Base-by-base conservation (phyloP, 2,329 filamentous ascomycete genomes). In the Seiridium cupressi region DNA sequence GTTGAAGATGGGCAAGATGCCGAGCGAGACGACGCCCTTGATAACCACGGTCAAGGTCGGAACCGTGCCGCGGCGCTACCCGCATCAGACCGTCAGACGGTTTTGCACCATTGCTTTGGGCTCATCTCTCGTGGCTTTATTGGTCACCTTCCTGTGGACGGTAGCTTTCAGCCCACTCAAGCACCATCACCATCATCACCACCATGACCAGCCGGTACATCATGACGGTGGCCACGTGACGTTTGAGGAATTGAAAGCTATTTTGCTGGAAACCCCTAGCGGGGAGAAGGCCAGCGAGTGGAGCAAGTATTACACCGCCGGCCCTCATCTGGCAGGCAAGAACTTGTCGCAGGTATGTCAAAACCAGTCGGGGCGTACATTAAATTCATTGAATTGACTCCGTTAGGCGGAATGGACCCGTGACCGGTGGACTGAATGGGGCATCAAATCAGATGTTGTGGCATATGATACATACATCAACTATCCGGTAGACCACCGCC, bases 381-480 rank as follows among this genome's bases (percentile, higher is more conserved):
- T 51, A 32, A 32, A 13, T 18, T 40, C 7, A 9, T 6, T 48
- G 10, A 11, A 35, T 10, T 26, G 4, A 44, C 18, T 6, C 26
- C 18, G 32, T 26, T 66, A 85, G 83, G 90, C 89, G 3, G 74
- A 87, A 49, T 94, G 90, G 90, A 95, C 91, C 0, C 82, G 84
- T 65, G 83, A 92, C 60, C 85, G 82, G 66, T 92, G 91, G 89
- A 79, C 87, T 66, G 83, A 89, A 67, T 90, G 89, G 77, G 90
- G 90, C 7, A 76, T 93, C 61, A 69, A 85, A 60, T 80, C 86
- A 2, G 76, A 79, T 11, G 87, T 94, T 59, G 83, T 85, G 4
- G 76, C 89, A 2, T 95, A 94, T 69, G 89, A 93, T 61, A 83
- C 88, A 42, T 93, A 91, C 66, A 79, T 93, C 69, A 94, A 93